Evolutionary conservation across 108 stramenopile species (phyloP).

Genomic region (Nitzschia sp.): DNA sequence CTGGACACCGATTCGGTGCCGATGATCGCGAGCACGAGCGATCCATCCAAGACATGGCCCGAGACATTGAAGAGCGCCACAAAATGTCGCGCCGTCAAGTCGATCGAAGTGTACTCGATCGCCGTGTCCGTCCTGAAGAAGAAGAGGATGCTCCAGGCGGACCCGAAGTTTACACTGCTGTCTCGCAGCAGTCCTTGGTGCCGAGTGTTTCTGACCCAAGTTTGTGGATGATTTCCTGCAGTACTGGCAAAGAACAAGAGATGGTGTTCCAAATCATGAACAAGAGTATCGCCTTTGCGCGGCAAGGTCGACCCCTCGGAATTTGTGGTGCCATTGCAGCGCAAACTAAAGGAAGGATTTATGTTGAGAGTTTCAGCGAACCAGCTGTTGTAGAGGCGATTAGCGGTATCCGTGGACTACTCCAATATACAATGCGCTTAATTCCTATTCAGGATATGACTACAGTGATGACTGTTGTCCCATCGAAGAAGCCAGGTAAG

Average conservation of each 20-base stretch:
- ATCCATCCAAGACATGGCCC: constrained; percentile 72
- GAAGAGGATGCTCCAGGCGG: constrained; percentile 41
- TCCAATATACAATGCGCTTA: constrained; percentile 81
- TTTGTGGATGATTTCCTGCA: constrained; percentile 92
- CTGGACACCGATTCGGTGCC: constrained; percentile 42
- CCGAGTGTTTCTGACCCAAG: constrained; percentile 94
- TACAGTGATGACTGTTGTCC: constrained; percentile 88
- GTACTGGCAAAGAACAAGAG: constrained; percentile 87
- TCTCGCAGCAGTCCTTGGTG: constrained; percentile 89
- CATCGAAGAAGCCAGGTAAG: constrained; percentile 87
- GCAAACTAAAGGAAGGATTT: constrained; percentile 89
- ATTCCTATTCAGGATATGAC: constrained; percentile 96
- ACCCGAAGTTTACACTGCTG: constrained; percentile 60
- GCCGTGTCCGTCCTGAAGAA: constrained; percentile 5
- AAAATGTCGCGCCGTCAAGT: constrained; percentile 61
- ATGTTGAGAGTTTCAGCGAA: constrained; percentile 92
- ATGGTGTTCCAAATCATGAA: constrained; percentile 94
- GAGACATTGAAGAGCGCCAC: constrained; percentile 84
- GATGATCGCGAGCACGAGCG: constrained; percentile 42
- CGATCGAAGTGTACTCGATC: constrained; percentile 48
- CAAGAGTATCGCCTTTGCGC: constrained; percentile 86
- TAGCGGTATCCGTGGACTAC: constrained; percentile 82
- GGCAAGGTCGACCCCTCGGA: constrained; percentile 75
- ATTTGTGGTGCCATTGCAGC: constrained; percentile 88
- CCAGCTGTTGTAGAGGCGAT: constrained; percentile 91